Conservation (phyloP, 78 protist species). For the Dictyostelium firmibasis region DNA sequence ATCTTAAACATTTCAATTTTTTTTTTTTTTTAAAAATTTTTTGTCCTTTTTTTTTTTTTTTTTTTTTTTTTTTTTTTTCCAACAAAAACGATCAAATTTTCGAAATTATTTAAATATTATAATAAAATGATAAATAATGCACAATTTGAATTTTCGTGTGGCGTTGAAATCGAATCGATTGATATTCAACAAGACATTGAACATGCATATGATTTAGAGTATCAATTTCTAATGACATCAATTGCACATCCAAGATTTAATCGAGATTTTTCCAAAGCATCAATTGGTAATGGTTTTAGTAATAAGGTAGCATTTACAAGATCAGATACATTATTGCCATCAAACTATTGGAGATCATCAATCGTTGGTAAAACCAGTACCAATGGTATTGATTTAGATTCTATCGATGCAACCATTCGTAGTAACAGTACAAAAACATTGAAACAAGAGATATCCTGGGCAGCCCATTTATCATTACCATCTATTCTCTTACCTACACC, state of each 20-base stretch:
- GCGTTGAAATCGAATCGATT: neutral
- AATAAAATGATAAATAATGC: neutral
- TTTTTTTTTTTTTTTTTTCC: too few species aligned
- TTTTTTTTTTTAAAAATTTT: too few species aligned
- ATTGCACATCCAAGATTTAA: conserved; percentile 65
- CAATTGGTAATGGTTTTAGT: conserved; percentile 3
- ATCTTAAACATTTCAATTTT: too few species aligned
- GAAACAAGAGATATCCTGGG: conserved; percentile 85
- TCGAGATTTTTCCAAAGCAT: conserved; percentile 12
- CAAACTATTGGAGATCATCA: conserved; percentile 68
- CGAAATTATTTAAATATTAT: neutral
- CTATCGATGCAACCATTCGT: conserved; percentile 11
- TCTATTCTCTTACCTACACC: conserved; percentile 85
- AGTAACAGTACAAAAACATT: neutral
- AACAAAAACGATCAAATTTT: too few species aligned
- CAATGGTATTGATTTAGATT: conserved; percentile 7
- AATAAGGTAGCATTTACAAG: conserved; percentile 49
- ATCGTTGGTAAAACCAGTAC: conserved; percentile 75
- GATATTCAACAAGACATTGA: conserved; percentile 6
- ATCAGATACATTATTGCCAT: conserved; percentile 63
- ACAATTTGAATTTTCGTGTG: conserved; percentile 63
- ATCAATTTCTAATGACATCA: conserved; percentile 64
- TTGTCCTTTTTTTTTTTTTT: too few species aligned
- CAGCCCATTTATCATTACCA: conserved; percentile 84
- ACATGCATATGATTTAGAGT: neutral